Percentiles rank a stretch among this genome's conserved stretches.
Evolutionary conservation across 2,329 filamentous ascomycete genomes (phyloP).

Genomic region (Pleoardoris graminearum): DNA sequence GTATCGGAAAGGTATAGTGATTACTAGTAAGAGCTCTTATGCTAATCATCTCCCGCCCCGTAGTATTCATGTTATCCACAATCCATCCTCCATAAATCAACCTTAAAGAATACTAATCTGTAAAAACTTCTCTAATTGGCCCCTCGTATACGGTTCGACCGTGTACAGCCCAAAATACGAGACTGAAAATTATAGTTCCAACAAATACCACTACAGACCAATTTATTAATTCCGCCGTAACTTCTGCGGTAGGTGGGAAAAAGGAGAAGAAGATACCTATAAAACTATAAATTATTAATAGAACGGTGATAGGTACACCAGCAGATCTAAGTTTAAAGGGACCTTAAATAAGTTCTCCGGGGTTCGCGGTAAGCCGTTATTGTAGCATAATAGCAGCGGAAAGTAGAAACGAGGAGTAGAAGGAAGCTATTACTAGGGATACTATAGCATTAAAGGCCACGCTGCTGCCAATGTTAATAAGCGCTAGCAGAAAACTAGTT

Average conservation of each 20-base stretch:
- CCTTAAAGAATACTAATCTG: too few relatives aligned
- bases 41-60: too few relatives aligned
- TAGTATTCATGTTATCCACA: too few relatives aligned
- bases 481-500: constrained; percentile 13
- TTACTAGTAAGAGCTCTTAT: too few relatives aligned
- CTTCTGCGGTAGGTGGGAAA: constrained; percentile 13
- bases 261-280: constrained; percentile 23
- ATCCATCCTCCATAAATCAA: too few relatives aligned
- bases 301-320: constrained; percentile 13
- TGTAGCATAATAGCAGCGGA: constrained; percentile 13
- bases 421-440: constrained; percentile 12
- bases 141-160: neutral
- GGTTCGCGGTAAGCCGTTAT: constrained; percentile 4
- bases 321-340: constrained; percentile 11
- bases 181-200: neutral
- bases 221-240: neutral
- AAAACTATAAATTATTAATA: constrained; percentile 14
- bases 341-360: constrained; percentile 7
- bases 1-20: too few relatives aligned
- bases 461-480: constrained; percentile 16
- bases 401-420: constrained; percentile 20
- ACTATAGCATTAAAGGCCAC: constrained; percentile 18
- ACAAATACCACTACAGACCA: constrained; percentile 1
- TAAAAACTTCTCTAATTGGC: neutral
- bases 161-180: neutral